Conservation (phyloP, 768 basidiomycete species). For the Panaeolus papilionaceus region DNA sequence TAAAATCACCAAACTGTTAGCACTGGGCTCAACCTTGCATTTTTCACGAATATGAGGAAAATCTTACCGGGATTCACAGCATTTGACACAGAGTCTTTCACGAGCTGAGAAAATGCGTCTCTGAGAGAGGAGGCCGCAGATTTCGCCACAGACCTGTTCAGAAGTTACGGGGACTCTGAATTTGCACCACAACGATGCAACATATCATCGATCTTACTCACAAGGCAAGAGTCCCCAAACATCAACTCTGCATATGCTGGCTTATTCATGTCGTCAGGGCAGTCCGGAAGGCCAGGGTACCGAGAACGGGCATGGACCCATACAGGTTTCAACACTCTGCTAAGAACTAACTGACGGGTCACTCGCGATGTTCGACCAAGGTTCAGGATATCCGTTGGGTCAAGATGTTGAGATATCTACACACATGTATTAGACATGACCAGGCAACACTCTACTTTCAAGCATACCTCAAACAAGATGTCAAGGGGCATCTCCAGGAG, state of each 20-base stretch:
- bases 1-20: too few species aligned
- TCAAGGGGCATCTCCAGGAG: not conserved
- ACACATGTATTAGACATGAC: not conserved
- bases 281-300: not conserved
- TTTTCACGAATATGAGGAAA: not conserved
- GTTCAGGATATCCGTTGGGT: not conserved
- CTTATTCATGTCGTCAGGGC: constrained; percentile 6
- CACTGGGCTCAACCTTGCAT: too few species aligned
- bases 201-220: not conserved
- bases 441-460: not conserved
- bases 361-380: not conserved
- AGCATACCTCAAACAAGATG: not conserved
- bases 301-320: constrained; percentile 3
- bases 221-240: constrained; percentile 6
- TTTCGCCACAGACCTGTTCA: not conserved
- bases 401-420: not conserved
- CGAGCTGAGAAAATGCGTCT: not conserved
- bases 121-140: not conserved
- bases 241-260: constrained; percentile 5
- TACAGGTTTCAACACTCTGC: not conserved
- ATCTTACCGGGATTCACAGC: not conserved
- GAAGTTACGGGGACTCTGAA: not conserved
- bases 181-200: not conserved
- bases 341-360: not conserved
- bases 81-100: not conserved